Evolutionary conservation across 305 asterid species (phyloP), one percentile per base, ranked within the genome.

Genomic region (Nicotiana rustica): DNA sequence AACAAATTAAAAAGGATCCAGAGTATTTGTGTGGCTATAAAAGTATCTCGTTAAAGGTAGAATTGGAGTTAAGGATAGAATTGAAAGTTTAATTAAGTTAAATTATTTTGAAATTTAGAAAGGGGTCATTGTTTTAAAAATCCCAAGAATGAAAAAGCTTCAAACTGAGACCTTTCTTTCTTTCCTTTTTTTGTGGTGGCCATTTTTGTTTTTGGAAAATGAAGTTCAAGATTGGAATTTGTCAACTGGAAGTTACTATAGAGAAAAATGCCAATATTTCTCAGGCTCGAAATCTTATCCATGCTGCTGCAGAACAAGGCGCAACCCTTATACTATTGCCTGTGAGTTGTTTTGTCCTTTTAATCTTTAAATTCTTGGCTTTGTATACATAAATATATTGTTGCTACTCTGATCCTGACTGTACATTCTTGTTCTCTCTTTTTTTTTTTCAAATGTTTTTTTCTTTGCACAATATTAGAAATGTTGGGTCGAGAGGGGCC

Each of bases 191-290:
- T 31, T 31, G 25, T 31, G 33, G 33, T 31, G 33, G 33, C 33
- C 19, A 19, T 55, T 29, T 65, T 47, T 6, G 5, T 75, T 55
- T 85, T 38, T 4, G 15, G 4, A 7, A 73, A 73, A 13, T 38
- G 35, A 9, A 88, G 88, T 84, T 88, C 81, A 90, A 88, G 90
- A 84, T 89, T 82, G 92, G 92, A 25, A 85, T 89, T 10, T 86
- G 90, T 52, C 92, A 88, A 83, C 80, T 88, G 79, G 67, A 85
- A 19, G 89, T 86, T 70, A 67, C 79, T 8, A n/a, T 78, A 47
- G 84, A 90, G 75, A 90, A 88, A 83, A 82, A 76, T 44, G 60
- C 19, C 8, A 90, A 88, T 77, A 68, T 85, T 2, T 14, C 31
- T 31, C 67, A 65, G 3, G 92, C 92, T 25, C 80, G 87, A 18